Evolutionary conservation across 2,329 filamentous ascomycete species (phyloP).

Genomic region (Diaporthe sp.): DNA sequence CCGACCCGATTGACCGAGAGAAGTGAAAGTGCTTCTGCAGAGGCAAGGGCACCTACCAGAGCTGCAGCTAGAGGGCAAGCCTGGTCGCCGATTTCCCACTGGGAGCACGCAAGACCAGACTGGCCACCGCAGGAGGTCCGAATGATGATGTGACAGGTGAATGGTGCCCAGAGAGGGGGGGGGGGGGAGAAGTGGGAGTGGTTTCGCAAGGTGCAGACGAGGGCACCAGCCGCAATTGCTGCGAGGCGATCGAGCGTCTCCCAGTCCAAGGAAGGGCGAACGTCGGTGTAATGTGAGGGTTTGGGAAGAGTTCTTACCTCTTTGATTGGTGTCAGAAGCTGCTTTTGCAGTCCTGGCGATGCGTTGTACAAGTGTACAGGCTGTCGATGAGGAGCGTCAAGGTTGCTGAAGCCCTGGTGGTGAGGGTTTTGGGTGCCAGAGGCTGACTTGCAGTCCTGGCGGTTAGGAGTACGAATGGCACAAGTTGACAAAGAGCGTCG

Average conservation of each 20-base stretch:
- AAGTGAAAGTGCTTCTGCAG: not conserved
- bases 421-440: not conserved
- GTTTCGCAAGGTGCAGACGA: not conserved
- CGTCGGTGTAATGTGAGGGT: not conserved
- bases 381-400: conserved; percentile 3
- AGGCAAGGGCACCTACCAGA: not conserved
- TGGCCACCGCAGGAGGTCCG: not conserved
- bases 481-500: conserved; percentile 1
- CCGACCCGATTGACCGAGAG: not conserved
- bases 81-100: not conserved
- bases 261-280: not conserved
- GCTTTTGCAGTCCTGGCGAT: conserved; percentile 19
- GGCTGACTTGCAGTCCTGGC: conserved; percentile 15
- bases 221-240: not conserved
- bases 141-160: not conserved
- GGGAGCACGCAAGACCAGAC: not conserved
- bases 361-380: conserved; percentile 17
- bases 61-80: not conserved
- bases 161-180: too few relatives aligned
- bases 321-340: not conserved
- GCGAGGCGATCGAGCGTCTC: not conserved
- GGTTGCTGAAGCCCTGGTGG: conserved; percentile 1
- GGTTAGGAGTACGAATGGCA: not conserved
- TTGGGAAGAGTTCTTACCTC: not conserved
- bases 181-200: not conserved